Base-by-base conservation (phyloP, 1,284 basidiomycete genomes). In the Ustilago crameri region DNA sequence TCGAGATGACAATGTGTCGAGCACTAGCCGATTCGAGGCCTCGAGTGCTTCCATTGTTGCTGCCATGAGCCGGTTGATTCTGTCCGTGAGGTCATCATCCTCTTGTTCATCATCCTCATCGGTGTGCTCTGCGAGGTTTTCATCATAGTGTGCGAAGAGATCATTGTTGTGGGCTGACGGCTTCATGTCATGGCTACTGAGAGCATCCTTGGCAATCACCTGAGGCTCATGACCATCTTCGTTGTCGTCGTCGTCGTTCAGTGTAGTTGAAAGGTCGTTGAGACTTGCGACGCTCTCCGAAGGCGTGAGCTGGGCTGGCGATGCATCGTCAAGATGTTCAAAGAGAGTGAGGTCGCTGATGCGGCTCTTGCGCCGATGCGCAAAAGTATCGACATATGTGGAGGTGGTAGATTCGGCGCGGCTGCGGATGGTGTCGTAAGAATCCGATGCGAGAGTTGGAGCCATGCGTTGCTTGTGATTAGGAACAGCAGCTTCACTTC, bases 31-130 rank as follows among this genome's bases (percentile, higher is more conserved):
- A 30, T 72, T 72, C 7, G 69, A 72, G 9, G 56, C 52, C 17
- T 72, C 64, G 24, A 72, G 57, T 15, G 69, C 69, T 20, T 72
- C 52, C 64, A 72, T 67, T 40, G 69, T 72, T 5, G 58, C 56
- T n/a, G 63, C 63, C 64, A 72, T 66, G 17, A 72, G 52, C 9
- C 46, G 35, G 32, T 72, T 40, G 34, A 71, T 71, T 20, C 62
- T 52, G 3, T 50, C 37, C 18, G 60, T 44, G 22, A 67, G 41
- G 10, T 50, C 53, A 18, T 58, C 58, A 9, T 52, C 24, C 14
- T 65, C 40, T 1, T 47, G 26, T 30, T 55, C 20, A 18, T 35
- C 49, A n/a, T 30, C 47, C 26, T 34, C 40, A 18, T 51, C 20
- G 10, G 3, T 42, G 5, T 24, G 20, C 9, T 15, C 5, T 22